Base-by-base conservation (phyloP, 2,329 filamentous ascomycete species). In the Diaporthe velutina region DNA sequence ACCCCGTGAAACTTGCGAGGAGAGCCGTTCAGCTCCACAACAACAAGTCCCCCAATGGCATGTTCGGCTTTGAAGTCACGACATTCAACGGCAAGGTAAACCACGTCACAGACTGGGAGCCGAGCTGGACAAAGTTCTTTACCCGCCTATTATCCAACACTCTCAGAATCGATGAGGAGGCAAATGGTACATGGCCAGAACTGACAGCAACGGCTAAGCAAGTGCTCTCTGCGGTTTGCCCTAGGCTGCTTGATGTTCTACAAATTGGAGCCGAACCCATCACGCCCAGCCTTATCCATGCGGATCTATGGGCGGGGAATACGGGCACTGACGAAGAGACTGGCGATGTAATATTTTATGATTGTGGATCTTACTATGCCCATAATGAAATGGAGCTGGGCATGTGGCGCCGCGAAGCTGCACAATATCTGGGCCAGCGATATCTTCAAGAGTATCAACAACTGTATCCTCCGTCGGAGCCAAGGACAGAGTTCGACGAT, bases 391-490 rank as follows among this genome's bases (percentile, higher is more conserved):
- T 60, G 57, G 57, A 60, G 1, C 4, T 60, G 35, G 57, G 57
- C 35, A 60, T 60, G 57, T 60, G 57, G 57, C 57, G 57, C 35
- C 35, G 57, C 5, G 57, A 40, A 4, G 57, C 57, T 1, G 57
- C 35, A 7, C 57, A 60, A 0, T 60, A 60, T 3, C 22, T 60
- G 7, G 57, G 57, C 0, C 57, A 28, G 10, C 22, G 57, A 25
- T 60, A 60, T 28, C 33, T 60, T 15, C 57, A 60, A 0, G 57
- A 60, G 15, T 60, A 60, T 5, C 57, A 40, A 13, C 57, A 60
- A 28, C 22, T 60, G 0, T 60, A 1, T 0, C 57, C 57, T 0
- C 57, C 57, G 5, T 0, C 57, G 1, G 22, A 0, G 3, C 33
- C 57, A 1, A 60, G 1, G 35, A n/a, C 57, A 0, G 35, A 60